phyloP scores from a whole-genome alignment of 305 asterid genomes.

The Fraxinus angustifolia region DNA sequence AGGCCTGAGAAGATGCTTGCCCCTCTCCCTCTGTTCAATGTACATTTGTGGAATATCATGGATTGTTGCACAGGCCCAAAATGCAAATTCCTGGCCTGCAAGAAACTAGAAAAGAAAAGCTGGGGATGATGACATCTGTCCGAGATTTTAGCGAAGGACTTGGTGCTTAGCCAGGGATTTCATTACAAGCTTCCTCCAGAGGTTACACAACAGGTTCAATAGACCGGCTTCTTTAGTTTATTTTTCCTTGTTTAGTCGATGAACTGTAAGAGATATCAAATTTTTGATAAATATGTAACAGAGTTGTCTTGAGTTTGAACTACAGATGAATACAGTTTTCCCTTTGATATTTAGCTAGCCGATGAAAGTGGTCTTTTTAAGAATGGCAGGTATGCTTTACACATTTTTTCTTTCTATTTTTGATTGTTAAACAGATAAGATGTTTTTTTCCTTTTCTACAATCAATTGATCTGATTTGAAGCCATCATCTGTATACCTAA shows the following conservation, averaged over 20 bases:
- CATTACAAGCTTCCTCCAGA: background rate
- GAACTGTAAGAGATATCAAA: background rate
- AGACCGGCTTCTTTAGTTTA: background rate
- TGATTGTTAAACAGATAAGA: background rate
- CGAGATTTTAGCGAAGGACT: background rate
- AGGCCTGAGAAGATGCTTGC: slow-evolving; percentile 11
- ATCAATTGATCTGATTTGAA: background rate
- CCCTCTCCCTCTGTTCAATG: background rate
- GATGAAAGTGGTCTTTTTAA: no score
- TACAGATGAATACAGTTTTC: background rate
- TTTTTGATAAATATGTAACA: background rate
- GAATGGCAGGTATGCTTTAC: no score
- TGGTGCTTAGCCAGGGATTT: background rate
- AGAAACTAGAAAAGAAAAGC: background rate
- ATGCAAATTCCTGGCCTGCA: background rate
- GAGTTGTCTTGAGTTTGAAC: background rate
- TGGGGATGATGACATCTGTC: background rate
- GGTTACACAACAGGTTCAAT: background rate
- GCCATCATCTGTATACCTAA: background rate
- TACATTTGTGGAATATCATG: slow-evolving; percentile 12
- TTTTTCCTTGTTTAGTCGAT: background rate
- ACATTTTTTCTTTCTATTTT: no score
- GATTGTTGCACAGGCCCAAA: slow-evolving; percentile 10
- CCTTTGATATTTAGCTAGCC: background rate
- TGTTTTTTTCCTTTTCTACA: background rate